These are phyloP conservation scores for Periconia sp. DNA, from an alignment of 2,329 filamentous ascomycete species.

Conservation along the genomic window DNA sequence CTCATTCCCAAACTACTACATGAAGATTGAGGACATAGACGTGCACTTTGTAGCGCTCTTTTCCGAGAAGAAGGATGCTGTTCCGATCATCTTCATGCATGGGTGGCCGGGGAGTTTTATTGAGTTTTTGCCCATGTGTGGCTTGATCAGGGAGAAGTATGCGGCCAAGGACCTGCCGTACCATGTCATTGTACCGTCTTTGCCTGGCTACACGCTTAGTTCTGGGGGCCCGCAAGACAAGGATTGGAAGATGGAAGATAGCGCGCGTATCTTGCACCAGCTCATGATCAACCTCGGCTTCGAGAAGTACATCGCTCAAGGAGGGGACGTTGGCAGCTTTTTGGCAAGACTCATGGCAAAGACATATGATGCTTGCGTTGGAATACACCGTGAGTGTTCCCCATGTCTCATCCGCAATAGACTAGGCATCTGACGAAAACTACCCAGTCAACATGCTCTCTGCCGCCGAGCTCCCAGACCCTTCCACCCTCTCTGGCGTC, in stretches of 20 bases:
- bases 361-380: slow-evolving; percentile 56
- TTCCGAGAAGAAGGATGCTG: slow-evolving; percentile 58
- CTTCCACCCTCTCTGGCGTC: slow-evolving; percentile 15
- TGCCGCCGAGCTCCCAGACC: slow-evolving; percentile 16
- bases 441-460: slow-evolving; percentile 36
- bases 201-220: slow-evolving; percentile 63
- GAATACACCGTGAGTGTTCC: slow-evolving; percentile 31
- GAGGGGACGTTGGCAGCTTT: slow-evolving; percentile 62
- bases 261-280: slow-evolving; percentile 55
- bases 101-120: slow-evolving; percentile 64
- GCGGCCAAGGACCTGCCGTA: slow-evolving; percentile 59
- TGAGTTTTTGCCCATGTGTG: slow-evolving; percentile 63
- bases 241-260: slow-evolving; percentile 51
- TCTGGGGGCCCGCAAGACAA: slow-evolving; percentile 53
- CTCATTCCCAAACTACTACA: slow-evolving; percentile 59
- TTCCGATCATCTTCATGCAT: slow-evolving; percentile 61
- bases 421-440: too few relatives aligned
- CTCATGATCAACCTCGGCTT: slow-evolving; percentile 64
- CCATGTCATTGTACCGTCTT: slow-evolving; percentile 63
- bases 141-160: slow-evolving; percentile 56
- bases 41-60: slow-evolving; percentile 65
- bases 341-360: slow-evolving; percentile 50
- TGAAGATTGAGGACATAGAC: slow-evolving; percentile 50
- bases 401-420: neutral
- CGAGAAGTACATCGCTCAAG: slow-evolving; percentile 61